These are phyloP conservation scores for Colletotrichum acutatum DNA, from an alignment of 2,329 filamentous ascomycete species.

Conservation along the genomic window DNA sequence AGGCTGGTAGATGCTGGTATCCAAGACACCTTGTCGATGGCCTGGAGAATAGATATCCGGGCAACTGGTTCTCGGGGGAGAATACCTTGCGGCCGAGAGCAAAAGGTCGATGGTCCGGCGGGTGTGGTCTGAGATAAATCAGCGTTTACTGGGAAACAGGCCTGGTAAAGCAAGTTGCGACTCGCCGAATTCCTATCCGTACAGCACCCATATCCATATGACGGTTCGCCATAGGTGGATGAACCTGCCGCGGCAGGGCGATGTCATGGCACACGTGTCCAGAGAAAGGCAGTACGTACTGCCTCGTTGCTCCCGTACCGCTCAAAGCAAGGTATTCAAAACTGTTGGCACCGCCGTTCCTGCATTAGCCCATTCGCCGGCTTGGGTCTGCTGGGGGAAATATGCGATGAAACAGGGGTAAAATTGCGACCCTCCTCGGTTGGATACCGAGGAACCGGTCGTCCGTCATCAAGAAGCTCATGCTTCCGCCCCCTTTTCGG, in stretches of 20 bases:
- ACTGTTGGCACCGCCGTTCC: slow-evolving; percentile 32
- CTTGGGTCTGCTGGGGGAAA: slow-evolving; percentile 33
- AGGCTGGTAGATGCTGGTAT: background rate
- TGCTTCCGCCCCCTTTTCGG: slow-evolving; percentile 7
- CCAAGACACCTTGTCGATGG: slow-evolving; percentile 10
- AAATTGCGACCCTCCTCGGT: slow-evolving; percentile 36
- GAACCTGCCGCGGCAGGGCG: slow-evolving; percentile 4
- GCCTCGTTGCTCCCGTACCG: background rate
- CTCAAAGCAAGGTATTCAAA: slow-evolving; percentile 25
- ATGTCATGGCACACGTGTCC: slow-evolving; percentile 34
- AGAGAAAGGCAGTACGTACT: slow-evolving; percentile 12
- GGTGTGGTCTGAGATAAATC: background rate
- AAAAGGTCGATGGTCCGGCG: slow-evolving; percentile 13
- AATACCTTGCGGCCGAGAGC: background rate
- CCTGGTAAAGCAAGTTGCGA: background rate
- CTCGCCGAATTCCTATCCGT: too few species aligned
- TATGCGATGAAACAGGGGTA: slow-evolving; percentile 36
- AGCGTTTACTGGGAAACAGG: background rate
- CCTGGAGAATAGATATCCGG: slow-evolving; percentile 12
- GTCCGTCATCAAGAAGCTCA: slow-evolving; percentile 23
- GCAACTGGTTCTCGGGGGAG: slow-evolving; percentile 19
- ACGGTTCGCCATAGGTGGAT: background rate
- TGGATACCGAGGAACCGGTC: slow-evolving; percentile 34
- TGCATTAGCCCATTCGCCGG: slow-evolving; percentile 33
- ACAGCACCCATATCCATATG: background rate